A percentile compares a stretch with the other conserved stretches of the same genome.
phyloP scores from a whole-genome alignment of 495 filamentous ascomycete genomes.

The Aspergillus ostianus region DNA sequence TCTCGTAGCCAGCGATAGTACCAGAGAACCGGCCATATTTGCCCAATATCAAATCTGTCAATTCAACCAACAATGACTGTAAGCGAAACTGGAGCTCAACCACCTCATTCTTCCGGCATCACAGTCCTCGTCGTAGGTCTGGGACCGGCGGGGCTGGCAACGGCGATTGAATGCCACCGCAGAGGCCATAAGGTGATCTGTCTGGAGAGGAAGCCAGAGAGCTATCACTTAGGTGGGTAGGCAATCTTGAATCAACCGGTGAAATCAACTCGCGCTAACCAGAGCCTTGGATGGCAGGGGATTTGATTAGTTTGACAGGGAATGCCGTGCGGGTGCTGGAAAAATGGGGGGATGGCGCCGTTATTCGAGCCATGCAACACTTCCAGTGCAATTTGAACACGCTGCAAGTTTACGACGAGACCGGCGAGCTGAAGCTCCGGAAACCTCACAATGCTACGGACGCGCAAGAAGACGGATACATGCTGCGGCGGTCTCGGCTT shows the following conservation, averaged over 20 bases:
- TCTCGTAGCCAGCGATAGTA: no score
- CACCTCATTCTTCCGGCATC: background rate
- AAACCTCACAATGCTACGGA: no score
- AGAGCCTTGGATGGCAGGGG: background rate
- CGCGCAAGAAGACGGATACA: no score
- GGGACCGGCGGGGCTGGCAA: background rate
- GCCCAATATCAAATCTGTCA: no score
- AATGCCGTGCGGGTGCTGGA: background rate
- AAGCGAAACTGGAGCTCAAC: no score
- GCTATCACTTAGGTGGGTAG: no score
- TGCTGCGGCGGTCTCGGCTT: no score
- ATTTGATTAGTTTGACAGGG: background rate
- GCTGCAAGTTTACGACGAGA: background rate
- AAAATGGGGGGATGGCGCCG: background rate
- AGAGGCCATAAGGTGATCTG: constrained; percentile 3
- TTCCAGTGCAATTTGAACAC: background rate
- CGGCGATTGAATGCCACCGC: constrained; percentile 1
- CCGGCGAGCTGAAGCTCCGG: background rate
- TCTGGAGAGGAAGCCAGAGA: background rate
- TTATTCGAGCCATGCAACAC: background rate
- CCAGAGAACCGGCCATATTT: no score
- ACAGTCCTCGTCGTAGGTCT: constrained; percentile 2
- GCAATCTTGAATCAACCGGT: no score
- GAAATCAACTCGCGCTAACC: no score
- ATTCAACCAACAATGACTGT: no score